Evolutionary conservation across 345 rosid species (phyloP).

Genomic region (Dipteronia dyeriana): DNA sequence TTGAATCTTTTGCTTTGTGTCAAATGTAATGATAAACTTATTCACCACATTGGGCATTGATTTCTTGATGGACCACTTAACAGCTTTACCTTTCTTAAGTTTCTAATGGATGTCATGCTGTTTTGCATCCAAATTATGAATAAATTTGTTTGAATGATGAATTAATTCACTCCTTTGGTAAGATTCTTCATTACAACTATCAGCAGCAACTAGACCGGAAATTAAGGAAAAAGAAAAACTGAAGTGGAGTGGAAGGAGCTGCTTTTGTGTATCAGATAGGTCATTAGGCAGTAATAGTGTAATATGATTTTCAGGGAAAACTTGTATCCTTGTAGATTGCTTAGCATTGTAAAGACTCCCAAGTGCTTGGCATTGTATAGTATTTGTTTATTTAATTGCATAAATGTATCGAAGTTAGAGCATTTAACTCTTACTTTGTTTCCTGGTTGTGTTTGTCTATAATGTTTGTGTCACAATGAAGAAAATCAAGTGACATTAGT

Average conservation of each 20-base stretch:
- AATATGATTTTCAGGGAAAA: no score
- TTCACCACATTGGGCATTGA: no score
- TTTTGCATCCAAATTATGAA: background rate
- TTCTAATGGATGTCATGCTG: background rate
- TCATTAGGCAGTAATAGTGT: background rate
- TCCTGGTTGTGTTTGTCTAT: background rate
- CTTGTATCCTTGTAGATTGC: background rate
- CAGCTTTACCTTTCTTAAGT: background rate
- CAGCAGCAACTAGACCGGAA: background rate
- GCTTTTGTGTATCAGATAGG: background rate
- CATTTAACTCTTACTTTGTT: background rate
- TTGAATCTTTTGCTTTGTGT: no score
- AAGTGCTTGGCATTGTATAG: background rate
- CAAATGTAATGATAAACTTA: no score
- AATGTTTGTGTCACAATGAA: background rate
- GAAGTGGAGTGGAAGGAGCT: conserved; percentile 4
- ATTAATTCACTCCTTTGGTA: background rate
- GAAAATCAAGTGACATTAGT: conserved; percentile 4
- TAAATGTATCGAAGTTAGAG: background rate
- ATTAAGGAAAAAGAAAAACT: background rate
- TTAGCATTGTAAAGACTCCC: background rate
- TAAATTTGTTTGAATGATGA: background rate
- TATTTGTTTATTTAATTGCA: background rate
- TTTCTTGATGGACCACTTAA: background rate
- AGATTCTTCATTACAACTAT: background rate